These are phyloP conservation scores for Pisolithus albus DNA, from an alignment of 768 basidiomycete genomes.

Conservation along the genomic window DNA sequence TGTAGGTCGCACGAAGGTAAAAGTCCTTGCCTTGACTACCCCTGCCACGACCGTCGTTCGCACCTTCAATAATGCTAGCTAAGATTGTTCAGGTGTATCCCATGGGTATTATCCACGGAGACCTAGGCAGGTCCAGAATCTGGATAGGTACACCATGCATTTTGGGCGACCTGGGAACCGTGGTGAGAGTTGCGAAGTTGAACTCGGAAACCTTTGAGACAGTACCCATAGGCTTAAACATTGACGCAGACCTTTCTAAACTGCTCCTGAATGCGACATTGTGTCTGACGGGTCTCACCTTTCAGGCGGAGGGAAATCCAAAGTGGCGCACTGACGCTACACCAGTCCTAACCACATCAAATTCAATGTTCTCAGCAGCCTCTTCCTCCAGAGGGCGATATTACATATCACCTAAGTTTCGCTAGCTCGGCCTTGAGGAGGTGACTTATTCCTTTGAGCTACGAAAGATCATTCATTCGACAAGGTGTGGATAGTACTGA, in stretches of 20 bases:
- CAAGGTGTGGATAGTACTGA: constrained; percentile 4
- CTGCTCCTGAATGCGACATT: constrained; percentile 4
- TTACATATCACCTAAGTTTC: constrained; percentile 91
- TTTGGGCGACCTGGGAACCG: constrained; percentile 89
- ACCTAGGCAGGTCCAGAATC: constrained; percentile 83
- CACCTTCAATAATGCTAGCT: constrained; percentile 98
- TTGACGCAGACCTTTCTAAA: constrained; percentile 55
- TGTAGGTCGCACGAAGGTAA: constrained; percentile 7
- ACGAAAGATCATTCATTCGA: constrained; percentile 14
- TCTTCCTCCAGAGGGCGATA: constrained; percentile 66
- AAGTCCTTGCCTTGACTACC: constrained; percentile 76
- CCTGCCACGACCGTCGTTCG: constrained; percentile 91
- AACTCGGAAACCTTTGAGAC: constrained; percentile 94
- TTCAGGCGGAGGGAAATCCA: constrained; percentile 91
- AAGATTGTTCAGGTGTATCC: constrained; percentile 11
- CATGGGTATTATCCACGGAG: background rate
- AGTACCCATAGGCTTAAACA: constrained; percentile 95
- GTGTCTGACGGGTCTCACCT: constrained; percentile 39
- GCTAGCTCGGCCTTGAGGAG: constrained; percentile 93
- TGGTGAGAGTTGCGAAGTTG: constrained; percentile 94
- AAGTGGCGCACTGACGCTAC: constrained; percentile 94
- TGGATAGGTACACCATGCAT: constrained; percentile 97
- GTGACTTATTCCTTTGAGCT: constrained; percentile 97
- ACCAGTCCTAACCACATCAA: constrained; percentile 97
- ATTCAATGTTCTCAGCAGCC: constrained; percentile 80